A percentile compares a stretch with the other conserved stretches of the same genome.
Conservation (phyloP, 352 stramenopile genomes). For the Phytophthora litchii region DNA sequence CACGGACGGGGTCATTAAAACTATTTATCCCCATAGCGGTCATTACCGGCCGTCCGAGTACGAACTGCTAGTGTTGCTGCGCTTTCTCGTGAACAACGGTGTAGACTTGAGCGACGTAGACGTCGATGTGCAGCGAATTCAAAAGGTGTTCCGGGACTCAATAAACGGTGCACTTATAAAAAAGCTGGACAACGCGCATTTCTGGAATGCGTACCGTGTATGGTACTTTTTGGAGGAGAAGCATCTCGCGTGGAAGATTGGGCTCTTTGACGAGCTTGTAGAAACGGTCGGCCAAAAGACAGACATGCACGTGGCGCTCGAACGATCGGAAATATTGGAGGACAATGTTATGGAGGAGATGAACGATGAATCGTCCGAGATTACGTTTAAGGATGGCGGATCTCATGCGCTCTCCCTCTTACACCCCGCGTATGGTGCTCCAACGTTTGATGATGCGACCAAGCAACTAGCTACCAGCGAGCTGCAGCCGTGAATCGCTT, state of each 20-base stretch:
- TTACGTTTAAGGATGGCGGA: slow-evolving; percentile 34
- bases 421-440: slow-evolving; percentile 28
- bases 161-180: slow-evolving; percentile 73
- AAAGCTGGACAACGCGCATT: slow-evolving; percentile 87
- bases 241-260: slow-evolving; percentile 75
- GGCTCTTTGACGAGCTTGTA: slow-evolving; percentile 81
- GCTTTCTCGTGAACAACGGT: slow-evolving; percentile 91
- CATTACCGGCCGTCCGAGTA: slow-evolving; percentile 97
- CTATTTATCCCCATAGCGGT: slow-evolving; percentile 97
- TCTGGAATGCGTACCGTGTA: slow-evolving; percentile 79
- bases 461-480: slow-evolving; percentile 49
- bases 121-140: slow-evolving; percentile 96
- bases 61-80: slow-evolving; percentile 94
- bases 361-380: slow-evolving; percentile 33
- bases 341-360: slow-evolving; percentile 57
- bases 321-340: slow-evolving; percentile 48
- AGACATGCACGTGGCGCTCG: slow-evolving; percentile 42
- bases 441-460: slow-evolving; percentile 53
- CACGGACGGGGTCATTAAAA: slow-evolving; percentile 88
- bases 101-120: slow-evolving; percentile 91
- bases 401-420: slow-evolving; percentile 35
- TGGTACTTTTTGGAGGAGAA: slow-evolving; percentile 82
- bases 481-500: slow-evolving; percentile 42
- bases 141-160: slow-evolving; percentile 93
- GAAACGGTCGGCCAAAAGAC: slow-evolving; percentile 66